These are phyloP conservation scores for Flagelloscypha sp. DNA, from an alignment of 768 basidiomycete genomes.

Conservation along the genomic window DNA sequence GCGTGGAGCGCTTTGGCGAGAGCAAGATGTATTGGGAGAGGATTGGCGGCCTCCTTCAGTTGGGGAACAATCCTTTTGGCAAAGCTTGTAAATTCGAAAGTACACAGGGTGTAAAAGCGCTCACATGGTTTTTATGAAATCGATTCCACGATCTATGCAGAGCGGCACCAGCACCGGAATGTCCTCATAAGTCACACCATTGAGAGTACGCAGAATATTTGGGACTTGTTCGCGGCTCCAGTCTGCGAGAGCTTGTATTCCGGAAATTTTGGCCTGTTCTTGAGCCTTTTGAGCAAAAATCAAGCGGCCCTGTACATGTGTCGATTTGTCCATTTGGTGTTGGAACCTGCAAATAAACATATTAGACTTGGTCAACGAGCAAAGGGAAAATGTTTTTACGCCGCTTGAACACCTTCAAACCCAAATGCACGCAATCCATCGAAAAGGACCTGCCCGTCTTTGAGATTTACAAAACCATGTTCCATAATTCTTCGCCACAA, in stretches of 20 bases:
- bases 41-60: conserved; percentile 11
- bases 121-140: conserved; percentile 8
- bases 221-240: conserved; percentile 16
- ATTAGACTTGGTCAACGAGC: neutral
- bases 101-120: no score
- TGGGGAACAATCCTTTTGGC: conserved; percentile 21
- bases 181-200: conserved; percentile 11
- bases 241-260: conserved; percentile 3
- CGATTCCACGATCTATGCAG: conserved; percentile 12
- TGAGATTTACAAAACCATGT: neutral
- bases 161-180: conserved; percentile 18
- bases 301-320: conserved; percentile 13
- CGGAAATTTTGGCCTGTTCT: no score
- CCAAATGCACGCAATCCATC: neutral
- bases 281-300: no score
- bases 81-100: no score
- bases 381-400: neutral
- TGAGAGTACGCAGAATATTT: conserved; percentile 16
- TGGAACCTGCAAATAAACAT: neutral
- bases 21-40: conserved; percentile 16
- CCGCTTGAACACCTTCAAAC: neutral
- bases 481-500: conserved; percentile 4
- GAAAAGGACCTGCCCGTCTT: neutral
- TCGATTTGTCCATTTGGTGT: conserved; percentile 8
- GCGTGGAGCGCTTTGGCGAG: conserved; percentile 17